Base-by-base conservation (phyloP, 2,329 filamentous ascomycete genomes). In the Cadophora gregata region DNA sequence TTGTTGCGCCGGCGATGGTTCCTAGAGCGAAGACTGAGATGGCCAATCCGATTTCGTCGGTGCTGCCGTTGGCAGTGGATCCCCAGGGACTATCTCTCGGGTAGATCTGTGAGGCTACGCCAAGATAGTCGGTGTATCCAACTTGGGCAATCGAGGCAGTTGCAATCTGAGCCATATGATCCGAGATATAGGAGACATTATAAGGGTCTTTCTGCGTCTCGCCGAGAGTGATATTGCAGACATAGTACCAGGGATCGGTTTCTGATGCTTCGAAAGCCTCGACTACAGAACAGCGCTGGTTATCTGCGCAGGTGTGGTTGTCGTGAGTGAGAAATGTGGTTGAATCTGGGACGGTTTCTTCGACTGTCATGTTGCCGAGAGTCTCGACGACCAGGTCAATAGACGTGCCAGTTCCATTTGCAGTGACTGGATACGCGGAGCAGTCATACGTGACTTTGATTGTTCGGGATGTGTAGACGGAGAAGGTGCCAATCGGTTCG, bases 61-160 rank as follows among this genome's bases (percentile, higher is more conserved):
- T 48, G 27, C 71, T 68, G 1, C 82, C 82, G 14, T 74, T 63
- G 14, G 71, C 62, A 2, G 77, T 73, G 0, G 50, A 45, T 1
- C 82, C 82, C 60, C 79, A 82, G 4, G 75, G 66, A 1, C 79
- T 78, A 60, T 81, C 79, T 29, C 77, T 74, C 0, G 82, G 81
- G 60, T 83, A 84, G 10, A 78, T 79, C 69, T 82, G 80, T 78
- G 76, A 53, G 62, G 74, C 53, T 7, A 68, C 31, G 1, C 60
- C 64, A 10, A 33, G 29, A 1, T 38, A 53, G 42, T 61, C 67
- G 63, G 38, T 73, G 68, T 80, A 81, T 5, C 80, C 81, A 42
- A 80, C 77, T 5, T 81, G 77, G 0, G 81, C 81, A 19, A 83
- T 81, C 0, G 78, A 77, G 1, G 75, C 70, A 6, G 78, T 74